phyloP scores from a whole-genome alignment of 495 filamentous ascomycete genomes.

The Neurospora sp. region DNA sequence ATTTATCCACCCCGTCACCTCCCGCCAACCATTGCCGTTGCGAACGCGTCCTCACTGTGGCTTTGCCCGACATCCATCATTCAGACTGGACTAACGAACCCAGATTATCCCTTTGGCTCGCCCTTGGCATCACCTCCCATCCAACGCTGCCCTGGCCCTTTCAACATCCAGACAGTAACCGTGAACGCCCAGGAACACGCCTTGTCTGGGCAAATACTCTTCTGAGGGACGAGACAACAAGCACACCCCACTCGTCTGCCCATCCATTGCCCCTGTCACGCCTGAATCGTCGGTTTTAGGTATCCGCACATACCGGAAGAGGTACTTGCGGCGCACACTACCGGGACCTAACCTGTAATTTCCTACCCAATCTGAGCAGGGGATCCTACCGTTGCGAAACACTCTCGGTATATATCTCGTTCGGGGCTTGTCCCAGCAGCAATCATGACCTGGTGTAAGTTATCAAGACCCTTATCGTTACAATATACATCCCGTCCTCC shows the following conservation, averaged over 20 bases:
- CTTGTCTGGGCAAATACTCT: not conserved
- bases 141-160: not conserved
- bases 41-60: not conserved
- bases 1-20: not conserved
- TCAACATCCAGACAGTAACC: not conserved
- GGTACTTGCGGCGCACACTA: not conserved
- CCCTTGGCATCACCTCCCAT: not conserved
- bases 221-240: not conserved
- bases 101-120: not conserved
- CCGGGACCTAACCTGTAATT: not conserved
- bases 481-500: not conserved
- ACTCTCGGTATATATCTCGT: not conserved
- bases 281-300: not conserved
- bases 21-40: not conserved
- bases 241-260: not conserved
- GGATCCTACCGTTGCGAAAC: not conserved
- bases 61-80: not conserved
- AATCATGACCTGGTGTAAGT: not conserved
- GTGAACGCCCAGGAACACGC: not conserved
- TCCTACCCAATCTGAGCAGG: not conserved
- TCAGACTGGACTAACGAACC: not conserved
- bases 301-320: not conserved
- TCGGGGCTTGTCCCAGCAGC: not conserved
- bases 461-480: not conserved
- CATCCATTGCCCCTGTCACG: not conserved